These are phyloP conservation scores for Sherardia arvensis DNA, from an alignment of 257 asterid species.

Conservation along the genomic window DNA sequence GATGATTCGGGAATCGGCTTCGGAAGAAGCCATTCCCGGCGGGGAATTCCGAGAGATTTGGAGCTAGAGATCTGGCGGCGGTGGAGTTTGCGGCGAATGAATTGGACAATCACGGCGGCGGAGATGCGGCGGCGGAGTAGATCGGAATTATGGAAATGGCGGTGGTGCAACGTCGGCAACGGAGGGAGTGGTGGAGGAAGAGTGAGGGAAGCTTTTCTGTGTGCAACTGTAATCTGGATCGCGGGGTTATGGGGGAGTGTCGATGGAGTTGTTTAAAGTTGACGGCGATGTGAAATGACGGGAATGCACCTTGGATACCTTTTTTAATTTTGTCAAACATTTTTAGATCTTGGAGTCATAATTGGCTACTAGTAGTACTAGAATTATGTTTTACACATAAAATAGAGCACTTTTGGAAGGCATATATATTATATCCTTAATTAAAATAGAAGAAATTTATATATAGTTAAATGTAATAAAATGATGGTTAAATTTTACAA, in stretches of 20 bases:
- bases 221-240: slow-evolving; percentile 10
- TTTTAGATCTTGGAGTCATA: background rate
- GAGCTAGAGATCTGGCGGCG: slow-evolving; percentile 13
- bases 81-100: background rate
- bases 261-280: slow-evolving; percentile 12
- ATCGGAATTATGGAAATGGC: background rate
- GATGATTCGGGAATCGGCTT: slow-evolving; percentile 88
- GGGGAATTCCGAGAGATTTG: background rate
- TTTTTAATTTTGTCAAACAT: background rate
- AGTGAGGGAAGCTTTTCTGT: slow-evolving; percentile 1
- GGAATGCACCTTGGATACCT: background rate
- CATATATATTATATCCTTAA: too few species aligned
- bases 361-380: too few species aligned
- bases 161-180: background rate
- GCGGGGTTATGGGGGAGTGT: background rate
- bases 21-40: slow-evolving; percentile 88
- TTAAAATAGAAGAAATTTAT: too few species aligned
- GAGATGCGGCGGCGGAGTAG: background rate
- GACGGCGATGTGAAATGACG: slow-evolving; percentile 4
- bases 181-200: background rate
- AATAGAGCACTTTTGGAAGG: background rate
- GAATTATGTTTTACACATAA: too few species aligned
- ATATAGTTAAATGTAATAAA: too few species aligned
- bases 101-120: background rate
- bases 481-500: too few species aligned